These are phyloP conservation scores for Pontederia crassipes DNA, from an alignment of 176 grass and related monocot genomes.

Conservation along the genomic window DNA sequence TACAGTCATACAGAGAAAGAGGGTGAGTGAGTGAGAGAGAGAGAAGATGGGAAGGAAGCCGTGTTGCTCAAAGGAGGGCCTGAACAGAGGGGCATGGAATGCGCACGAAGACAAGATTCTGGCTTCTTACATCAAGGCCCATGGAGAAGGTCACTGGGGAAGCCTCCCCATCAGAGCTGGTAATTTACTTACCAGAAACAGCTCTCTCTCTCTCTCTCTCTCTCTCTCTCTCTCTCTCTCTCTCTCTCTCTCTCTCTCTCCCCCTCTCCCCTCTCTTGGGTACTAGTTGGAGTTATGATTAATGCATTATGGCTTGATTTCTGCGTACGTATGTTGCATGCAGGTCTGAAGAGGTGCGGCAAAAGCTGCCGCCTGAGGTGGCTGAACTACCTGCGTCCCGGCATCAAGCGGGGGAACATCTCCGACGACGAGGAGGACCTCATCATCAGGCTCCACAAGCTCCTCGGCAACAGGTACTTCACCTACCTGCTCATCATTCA, in stretches of 20 bases:
- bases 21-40: neutral
- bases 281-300: neutral
- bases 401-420: conserved; percentile 15
- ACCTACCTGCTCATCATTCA: neutral
- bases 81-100: conserved; percentile 5
- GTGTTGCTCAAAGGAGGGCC: neutral
- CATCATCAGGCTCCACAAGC: conserved; percentile 13
- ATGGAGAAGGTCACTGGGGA: conserved; percentile 3
- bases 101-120: conserved; percentile 1
- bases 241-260: neutral
- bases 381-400: conserved; percentile 19
- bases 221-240: neutral
- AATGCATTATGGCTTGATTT: neutral
- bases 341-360: conserved; percentile 6
- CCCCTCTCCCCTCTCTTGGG: too few relatives aligned
- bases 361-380: conserved; percentile 17
- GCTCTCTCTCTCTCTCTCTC: neutral
- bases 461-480: conserved; percentile 8
- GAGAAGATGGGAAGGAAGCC: neutral
- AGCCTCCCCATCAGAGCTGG: conserved; percentile 8
- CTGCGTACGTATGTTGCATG: neutral
- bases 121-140: conserved; percentile 1
- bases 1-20: neutral
- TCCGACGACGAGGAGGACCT: conserved; percentile 11
- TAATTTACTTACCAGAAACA: neutral